These are phyloP conservation scores for Aspergillus aculeatus DNA, from an alignment of 2,329 filamentous ascomycete genomes.

Conservation along the genomic window DNA sequence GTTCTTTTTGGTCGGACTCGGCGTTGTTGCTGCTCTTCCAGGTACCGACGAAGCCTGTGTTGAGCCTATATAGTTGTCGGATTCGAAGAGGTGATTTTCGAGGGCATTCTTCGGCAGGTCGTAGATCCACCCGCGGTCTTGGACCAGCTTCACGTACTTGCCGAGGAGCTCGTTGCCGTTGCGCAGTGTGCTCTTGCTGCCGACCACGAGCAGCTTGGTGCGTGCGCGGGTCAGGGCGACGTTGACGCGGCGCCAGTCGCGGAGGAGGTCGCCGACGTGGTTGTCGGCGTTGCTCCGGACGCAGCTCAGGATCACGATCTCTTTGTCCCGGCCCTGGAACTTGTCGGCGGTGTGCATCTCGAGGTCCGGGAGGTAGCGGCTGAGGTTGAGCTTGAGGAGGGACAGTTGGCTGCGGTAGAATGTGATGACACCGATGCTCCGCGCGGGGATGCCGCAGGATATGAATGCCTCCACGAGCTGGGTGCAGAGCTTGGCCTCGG, in stretches of 20 bases:
- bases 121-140: constrained; percentile 74
- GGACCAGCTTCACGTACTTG: constrained; percentile 74
- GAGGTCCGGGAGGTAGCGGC: constrained; percentile 59
- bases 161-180: constrained; percentile 70
- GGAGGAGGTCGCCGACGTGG: constrained; percentile 84
- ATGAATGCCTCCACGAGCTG: constrained; percentile 81
- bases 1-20: constrained; percentile 34
- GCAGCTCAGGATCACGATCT: constrained; percentile 81
- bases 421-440: constrained; percentile 89
- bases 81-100: constrained; percentile 67
- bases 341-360: constrained; percentile 98
- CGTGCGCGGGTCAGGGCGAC: constrained; percentile 92
- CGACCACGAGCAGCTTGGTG: constrained; percentile 85
- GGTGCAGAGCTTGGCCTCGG: constrained; percentile 74
- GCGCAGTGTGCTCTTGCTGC: constrained; percentile 74
- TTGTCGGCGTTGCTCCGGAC: constrained; percentile 82
- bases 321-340: constrained; percentile 95
- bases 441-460: constrained; percentile 68
- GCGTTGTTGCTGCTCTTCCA: constrained; percentile 22
- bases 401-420: constrained; percentile 93
- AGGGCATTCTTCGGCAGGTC: constrained; percentile 66
- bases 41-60: constrained; percentile 20
- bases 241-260: constrained; percentile 90
- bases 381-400: constrained; percentile 71
- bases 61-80: constrained; percentile 14